Conservation (phyloP, 1,284 basidiomycete species). For the Leccinum subrobustum region DNA sequence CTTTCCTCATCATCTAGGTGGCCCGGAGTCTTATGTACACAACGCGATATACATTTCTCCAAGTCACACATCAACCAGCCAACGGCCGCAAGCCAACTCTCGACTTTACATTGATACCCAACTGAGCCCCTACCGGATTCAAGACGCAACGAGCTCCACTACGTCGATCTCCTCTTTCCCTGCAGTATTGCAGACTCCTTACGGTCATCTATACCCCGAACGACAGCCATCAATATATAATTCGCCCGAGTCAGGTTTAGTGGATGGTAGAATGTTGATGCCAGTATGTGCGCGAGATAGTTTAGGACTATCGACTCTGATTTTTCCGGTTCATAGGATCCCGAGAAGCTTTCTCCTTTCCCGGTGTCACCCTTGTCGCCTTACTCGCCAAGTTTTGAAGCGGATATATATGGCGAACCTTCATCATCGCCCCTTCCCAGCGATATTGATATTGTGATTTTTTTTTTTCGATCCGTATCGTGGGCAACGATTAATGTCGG, state of each 20-base stretch:
- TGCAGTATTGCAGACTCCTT: constrained; percentile 15
- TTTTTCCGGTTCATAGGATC: constrained; percentile 10
- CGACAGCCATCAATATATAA: constrained; percentile 4
- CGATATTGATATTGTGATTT: constrained; percentile 21
- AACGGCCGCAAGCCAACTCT: constrained; percentile 8
- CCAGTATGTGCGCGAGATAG: constrained; percentile 11
- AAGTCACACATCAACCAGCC: background rate
- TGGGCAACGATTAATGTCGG: constrained; percentile 7
- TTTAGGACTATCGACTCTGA: background rate
- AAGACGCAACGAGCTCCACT: constrained; percentile 21
- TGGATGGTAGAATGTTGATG: constrained; percentile 3
- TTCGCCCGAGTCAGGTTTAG: constrained; percentile 15
- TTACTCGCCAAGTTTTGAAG: constrained; percentile 6
- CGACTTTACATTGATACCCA: constrained; percentile 24
- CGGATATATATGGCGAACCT: background rate
- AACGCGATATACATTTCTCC: background rate
- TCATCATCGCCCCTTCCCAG: background rate
- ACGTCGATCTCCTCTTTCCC: constrained; percentile 19
- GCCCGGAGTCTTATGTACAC: background rate
- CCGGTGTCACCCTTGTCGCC: constrained; percentile 14
- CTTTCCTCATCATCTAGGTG: background rate
- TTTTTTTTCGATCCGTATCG: background rate
- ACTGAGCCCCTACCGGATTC: constrained; percentile 1
- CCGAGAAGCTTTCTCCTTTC: constrained; percentile 5
- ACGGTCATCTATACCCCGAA: background rate